These are phyloP conservation scores for Neonectria neomacrospora DNA, from an alignment of 2,329 filamentous ascomycete species.

Conservation along the genomic window DNA sequence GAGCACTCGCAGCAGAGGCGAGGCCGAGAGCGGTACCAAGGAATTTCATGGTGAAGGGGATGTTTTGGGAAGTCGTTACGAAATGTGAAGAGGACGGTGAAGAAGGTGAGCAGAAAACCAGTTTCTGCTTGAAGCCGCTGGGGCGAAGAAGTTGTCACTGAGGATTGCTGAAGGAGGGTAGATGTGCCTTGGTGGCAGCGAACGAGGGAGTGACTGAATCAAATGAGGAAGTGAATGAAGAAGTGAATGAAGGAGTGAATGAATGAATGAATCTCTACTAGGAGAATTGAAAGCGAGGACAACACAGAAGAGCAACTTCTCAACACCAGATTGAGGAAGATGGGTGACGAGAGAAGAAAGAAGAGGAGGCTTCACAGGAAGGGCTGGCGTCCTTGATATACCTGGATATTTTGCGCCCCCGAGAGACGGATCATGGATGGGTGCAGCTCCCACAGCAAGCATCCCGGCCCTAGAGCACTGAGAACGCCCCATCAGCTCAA, in stretches of 20 bases:
- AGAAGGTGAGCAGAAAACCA: constrained; percentile 37
- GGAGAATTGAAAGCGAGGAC: constrained; percentile 22
- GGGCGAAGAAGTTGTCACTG: constrained; percentile 31
- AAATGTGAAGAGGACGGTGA: constrained; percentile 5
- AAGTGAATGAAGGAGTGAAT: constrained; percentile 30
- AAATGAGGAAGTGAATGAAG: constrained; percentile 33
- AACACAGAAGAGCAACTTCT: constrained; percentile 28
- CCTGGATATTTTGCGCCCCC: constrained; percentile 7
- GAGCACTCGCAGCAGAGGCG: constrained; percentile 57
- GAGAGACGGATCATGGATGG: not conserved
- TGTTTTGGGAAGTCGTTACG: not conserved
- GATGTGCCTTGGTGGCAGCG: constrained; percentile 23
- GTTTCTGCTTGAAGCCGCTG: constrained; percentile 39
- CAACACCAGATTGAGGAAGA: constrained; percentile 37
- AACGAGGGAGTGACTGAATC: constrained; percentile 32
- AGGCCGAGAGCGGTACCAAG: constrained; percentile 49
- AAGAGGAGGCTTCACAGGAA: constrained; percentile 15
- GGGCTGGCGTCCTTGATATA: constrained; percentile 36
- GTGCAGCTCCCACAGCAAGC: not conserved
- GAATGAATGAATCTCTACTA: constrained; percentile 28
- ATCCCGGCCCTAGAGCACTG: not conserved
- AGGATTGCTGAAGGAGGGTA: constrained; percentile 16
- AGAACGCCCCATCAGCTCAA: not conserved
- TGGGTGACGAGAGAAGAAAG: constrained; percentile 28
- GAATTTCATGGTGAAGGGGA: constrained; percentile 52